Conservation (phyloP, 176 grass and related monocot genomes). For the Melocanna baccifera region DNA sequence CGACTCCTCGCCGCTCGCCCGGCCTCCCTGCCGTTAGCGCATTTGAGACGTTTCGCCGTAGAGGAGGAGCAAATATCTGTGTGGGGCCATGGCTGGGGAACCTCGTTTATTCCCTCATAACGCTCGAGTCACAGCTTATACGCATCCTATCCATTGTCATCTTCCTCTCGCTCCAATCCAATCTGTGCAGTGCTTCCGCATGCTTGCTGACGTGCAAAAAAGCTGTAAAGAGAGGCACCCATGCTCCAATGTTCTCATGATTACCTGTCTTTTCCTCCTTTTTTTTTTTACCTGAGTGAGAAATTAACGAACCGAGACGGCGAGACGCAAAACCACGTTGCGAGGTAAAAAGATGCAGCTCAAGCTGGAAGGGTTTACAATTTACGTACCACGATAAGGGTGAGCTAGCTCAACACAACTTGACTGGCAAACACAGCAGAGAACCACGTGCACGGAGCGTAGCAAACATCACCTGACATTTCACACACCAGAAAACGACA, state of each 20-base stretch:
- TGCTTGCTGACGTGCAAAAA: neutral
- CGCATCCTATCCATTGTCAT: neutral
- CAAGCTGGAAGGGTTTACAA: neutral
- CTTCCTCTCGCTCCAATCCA: neutral
- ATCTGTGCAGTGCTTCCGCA: neutral
- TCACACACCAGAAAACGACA: slow-evolving; percentile 9
- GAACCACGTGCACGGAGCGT: neutral
- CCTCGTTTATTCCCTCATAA: neutral
- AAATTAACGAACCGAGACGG: neutral
- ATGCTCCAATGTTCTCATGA: neutral
- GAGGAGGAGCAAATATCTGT: neutral
- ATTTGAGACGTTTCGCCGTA: neutral
- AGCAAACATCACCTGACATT: slow-evolving; percentile 8
- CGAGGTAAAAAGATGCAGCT: neutral
- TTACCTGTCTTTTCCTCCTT: neutral
- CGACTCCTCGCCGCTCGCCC: neutral
- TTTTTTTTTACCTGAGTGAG: neutral
- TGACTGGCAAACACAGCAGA: neutral
- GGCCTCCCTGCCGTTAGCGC: neutral
- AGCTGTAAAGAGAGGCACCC: neutral
- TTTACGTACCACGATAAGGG: neutral
- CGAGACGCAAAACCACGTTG: neutral
- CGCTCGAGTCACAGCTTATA: neutral
- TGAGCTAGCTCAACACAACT: neutral
- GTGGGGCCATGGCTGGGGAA: neutral